Percentiles rank a stretch among this genome's conserved stretches.
Conservation (phyloP, 768 basidiomycete genomes). For the Suillus weaverae region DNA sequence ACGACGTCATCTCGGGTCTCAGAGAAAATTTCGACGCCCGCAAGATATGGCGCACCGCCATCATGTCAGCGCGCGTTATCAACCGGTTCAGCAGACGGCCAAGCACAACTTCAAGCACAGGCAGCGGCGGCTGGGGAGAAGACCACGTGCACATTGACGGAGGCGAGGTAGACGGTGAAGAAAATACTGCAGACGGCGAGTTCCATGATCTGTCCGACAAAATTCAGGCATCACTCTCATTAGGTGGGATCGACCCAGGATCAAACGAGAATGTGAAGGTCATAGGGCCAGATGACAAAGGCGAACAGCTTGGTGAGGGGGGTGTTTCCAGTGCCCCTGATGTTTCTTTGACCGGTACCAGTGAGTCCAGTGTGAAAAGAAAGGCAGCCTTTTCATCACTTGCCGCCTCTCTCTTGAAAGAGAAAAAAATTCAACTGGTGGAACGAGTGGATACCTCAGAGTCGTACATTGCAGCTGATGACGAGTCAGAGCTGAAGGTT, state of each 20-base stretch:
- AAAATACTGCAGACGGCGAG: conserved; percentile 24
- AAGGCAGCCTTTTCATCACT: conserved; percentile 3
- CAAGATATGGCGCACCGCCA: conserved; percentile 73
- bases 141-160: conserved; percentile 29
- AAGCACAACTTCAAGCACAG: conserved; percentile 24
- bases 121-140: conserved; percentile 39
- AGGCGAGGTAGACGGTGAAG: conserved; percentile 35
- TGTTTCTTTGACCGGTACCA: conserved; percentile 21
- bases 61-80: conserved; percentile 48
- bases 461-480: conserved; percentile 18
- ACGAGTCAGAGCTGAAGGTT: conserved; percentile 41
- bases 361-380: conserved; percentile 17
- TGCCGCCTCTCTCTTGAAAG: background rate
- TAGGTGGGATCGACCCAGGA: conserved; percentile 35
- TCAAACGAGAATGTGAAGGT: conserved; percentile 45
- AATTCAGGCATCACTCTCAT: conserved; percentile 25
- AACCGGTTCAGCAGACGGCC: conserved; percentile 28
- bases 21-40: conserved; percentile 82
- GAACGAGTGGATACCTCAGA: conserved; percentile 9
- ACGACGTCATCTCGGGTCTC: conserved; percentile 71
- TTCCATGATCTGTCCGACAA: conserved; percentile 23
- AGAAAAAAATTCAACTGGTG: background rate
- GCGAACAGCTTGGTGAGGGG: conserved; percentile 24
- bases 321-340: conserved; percentile 19
- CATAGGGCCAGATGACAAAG: conserved; percentile 26